Base-by-base conservation (phyloP, 192 early-diverging fungal species). In the Podila clonocystis region DNA sequence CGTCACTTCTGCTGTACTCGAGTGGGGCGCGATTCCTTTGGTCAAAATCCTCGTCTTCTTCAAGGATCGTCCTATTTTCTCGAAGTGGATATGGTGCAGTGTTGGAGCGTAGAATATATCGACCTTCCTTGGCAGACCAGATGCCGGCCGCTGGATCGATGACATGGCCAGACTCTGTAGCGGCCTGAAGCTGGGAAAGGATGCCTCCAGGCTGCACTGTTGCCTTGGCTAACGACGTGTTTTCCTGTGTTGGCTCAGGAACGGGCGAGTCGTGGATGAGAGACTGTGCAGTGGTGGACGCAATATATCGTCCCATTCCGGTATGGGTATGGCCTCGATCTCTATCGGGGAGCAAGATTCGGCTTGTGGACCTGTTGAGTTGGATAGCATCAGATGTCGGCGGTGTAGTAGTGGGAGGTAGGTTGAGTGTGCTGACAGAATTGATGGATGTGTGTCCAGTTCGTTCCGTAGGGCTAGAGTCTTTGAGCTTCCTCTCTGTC, bases 371-470 rank as follows among this genome's bases (percentile, higher is more conserved):
- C 31, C 50, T 28, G 20, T 60, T 24, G 8, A 52, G 9, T 12
- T 58, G 33, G 8, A 29, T 20, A 7, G 30, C 22, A 9, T 12
- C 55, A 36, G 49, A 41, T 22, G 9, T 58, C 6, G 65, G 65
- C 20, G 55, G 26, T 9, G 70, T 45, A 0, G 52, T 49, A 5
- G 64, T 63, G 15, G 75, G 64, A 1, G 70, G 76, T 20, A 72
- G 55, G 45, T 68, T 80, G 65, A 73, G 55, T 5, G 76, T 80
- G 29, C 76, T 80, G 30, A 72, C 70, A 34, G 76, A 80, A 48
- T 68, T 73, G 7, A 80, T 64, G 22, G 76, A 80, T 2, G 26
- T 41, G 41, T 80, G 76, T 5, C 70, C 70, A 20, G 65, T 17
- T 4, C 65, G 70, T 8, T 68, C 70, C 0, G 28, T 66, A 1